These are phyloP conservation scores for Cutaneotrichosporon spelunceum DNA, from an alignment of 1,284 basidiomycete genomes.

Conservation along the genomic window DNA sequence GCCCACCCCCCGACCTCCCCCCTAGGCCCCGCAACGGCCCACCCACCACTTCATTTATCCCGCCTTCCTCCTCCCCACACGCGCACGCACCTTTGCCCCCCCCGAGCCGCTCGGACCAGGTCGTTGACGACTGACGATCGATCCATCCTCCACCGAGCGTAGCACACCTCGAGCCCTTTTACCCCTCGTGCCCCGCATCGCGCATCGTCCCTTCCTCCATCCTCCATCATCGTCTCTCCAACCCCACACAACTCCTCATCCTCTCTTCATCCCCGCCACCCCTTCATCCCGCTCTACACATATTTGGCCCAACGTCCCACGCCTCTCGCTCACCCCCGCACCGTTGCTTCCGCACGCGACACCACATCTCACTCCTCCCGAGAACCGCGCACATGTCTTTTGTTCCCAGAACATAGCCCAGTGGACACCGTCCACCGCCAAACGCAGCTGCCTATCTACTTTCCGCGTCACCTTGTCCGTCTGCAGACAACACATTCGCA, in stretches of 20 bases:
- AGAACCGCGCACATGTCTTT: conserved; percentile 5
- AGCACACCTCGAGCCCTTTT: not conserved
- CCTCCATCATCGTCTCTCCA: not conserved
- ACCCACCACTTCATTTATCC: not conserved
- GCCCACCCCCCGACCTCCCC: not conserved
- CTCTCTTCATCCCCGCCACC: not conserved
- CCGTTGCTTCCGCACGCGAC: conserved; percentile 5
- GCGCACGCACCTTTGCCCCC: not conserved
- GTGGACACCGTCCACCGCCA: conserved; percentile 3
- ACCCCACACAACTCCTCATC: not conserved
- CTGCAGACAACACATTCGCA: not conserved
- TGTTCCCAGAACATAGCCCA: conserved; percentile 6
- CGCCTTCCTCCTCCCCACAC: not conserved
- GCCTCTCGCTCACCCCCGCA: not conserved
- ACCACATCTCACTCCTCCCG: not conserved
- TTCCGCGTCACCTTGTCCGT: not conserved
- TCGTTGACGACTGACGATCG: not conserved
- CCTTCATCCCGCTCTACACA: not conserved
- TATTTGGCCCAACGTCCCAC: not conserved
- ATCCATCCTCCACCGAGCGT: not conserved
- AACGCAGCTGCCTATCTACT: not conserved
- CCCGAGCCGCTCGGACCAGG: not conserved
- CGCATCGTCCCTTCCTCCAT: not conserved
- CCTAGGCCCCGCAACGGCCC: too few relatives aligned
- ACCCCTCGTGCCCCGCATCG: not conserved